Evolutionary conservation across 371 early-diverging fungal species (phyloP), one percentile per base, ranked within the genome.

Genomic region (Apophysomyces ossiformis): DNA sequence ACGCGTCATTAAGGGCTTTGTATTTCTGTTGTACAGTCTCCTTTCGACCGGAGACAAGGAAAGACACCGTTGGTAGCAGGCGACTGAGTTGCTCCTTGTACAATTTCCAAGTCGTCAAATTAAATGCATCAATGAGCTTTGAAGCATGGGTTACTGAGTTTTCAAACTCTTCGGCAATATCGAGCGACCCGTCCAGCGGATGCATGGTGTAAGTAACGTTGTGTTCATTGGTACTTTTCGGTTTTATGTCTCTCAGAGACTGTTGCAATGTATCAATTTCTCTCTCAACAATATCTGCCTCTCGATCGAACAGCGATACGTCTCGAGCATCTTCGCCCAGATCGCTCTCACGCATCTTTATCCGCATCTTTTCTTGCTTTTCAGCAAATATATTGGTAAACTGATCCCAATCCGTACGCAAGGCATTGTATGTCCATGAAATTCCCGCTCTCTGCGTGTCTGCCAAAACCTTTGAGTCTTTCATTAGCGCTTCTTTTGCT

Each of bases 181-280:
- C 50, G 7, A 47, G 66, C 21, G 69, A 54, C 18, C 68, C 74
- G 37, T 77, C 77, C 56, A 77, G 47, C 16, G 78, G 78, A 61
- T 75, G 75, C n/a, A 66, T 50, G 5, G 54, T 50, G 54, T 50
- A 50, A 21, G 54, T 16, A 50, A 21, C 54, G 21, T 50, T 21
- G 54, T 50, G 21, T 50, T 50, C 54, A 5, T 50, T 50, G 54
- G 21, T 50, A 50, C 54, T 50, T 50, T 50, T 50, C 21, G 54
- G 54, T 50, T 50, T 32, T 50, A 21, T 5, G 54, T 50, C 54
- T 50, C 54, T 21, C 54, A 50, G 21, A 50, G 54, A 50, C 54
- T 21, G 54, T 16, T 50, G 54, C 54, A 50, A 21, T 50, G 21
- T 50, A 26, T 50, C 54, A 50, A 50, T 50, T 50, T 50, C 54